phyloP scores from a whole-genome alignment of 495 filamentous ascomycete genomes.

The Podospora pseudopauciseta region DNA sequence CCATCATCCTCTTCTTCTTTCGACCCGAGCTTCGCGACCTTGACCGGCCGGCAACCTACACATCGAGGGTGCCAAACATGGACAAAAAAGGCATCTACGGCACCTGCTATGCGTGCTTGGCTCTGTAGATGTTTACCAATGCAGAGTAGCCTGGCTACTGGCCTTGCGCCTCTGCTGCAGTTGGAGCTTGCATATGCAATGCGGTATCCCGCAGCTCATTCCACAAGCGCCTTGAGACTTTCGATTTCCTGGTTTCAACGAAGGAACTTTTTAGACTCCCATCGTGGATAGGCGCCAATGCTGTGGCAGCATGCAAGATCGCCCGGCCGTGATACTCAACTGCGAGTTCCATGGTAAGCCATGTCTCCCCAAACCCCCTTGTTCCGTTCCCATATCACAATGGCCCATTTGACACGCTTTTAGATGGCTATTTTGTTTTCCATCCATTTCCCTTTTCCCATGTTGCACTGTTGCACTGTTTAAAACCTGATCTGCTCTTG shows the following conservation, averaged over 20 bases:
- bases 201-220: neutral
- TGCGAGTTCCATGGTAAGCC: neutral
- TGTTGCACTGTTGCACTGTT: neutral
- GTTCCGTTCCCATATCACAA: neutral
- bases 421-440: neutral
- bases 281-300: neutral
- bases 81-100: neutral
- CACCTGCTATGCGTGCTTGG: neutral
- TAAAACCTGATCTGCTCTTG: neutral
- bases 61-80: neutral
- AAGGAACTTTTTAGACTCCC: too few relatives aligned
- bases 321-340: too few relatives aligned
- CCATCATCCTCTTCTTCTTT: neutral
- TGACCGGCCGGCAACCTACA: neutral
- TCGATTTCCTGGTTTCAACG: neutral
- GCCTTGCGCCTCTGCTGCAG: too few relatives aligned
- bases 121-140: neutral
- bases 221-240: neutral
- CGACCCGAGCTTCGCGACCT: neutral
- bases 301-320: neutral
- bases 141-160: neutral
- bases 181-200: neutral
- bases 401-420: neutral
- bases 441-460: neutral
- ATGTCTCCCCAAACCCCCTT: neutral